Base-by-base conservation (phyloP, 495 filamentous ascomycete species). In the Aspergillus carlsbadensis region DNA sequence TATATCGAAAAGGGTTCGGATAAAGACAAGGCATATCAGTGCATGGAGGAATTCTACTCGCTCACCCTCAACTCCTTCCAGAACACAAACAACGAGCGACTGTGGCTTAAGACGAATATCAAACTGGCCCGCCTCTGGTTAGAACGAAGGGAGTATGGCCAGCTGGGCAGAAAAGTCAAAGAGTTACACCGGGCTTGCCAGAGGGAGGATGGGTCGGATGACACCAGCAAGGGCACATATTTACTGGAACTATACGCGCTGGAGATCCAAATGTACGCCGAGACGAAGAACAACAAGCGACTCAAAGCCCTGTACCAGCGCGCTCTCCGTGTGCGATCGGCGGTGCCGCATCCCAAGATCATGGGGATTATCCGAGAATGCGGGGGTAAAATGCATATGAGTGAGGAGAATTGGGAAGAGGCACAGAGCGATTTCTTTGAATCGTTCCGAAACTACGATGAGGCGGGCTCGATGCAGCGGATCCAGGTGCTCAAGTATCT, bases 371-470 rank as follows among this genome's bases (percentile, higher is more conserved):
- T 98, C 66, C 88, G 95, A 47, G 94, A 98, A 72, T 98, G 94
- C 70, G 95, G 94, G 61, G 94, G 94, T 57, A 98, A 98, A 78
- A 98, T 98, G 94, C 92, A 98, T 72, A 97, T 98, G 95, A 96
- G 90, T 65, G 94, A 98, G 78, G 94, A 98, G 75, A 96, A 96
- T 70, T 98, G 94, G 94, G 90, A 96, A 71, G 89, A 91, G 55
- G 94, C 94, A 5, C 93, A 97, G 67, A 92, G 85, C 60, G 95
- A 96, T 71, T 98, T 98, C 73, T 97, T 96, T 69, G 95, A 98
- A 71, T 93, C 94, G 4, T 98, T 98, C 77, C 89, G 92, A 22
- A 98, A 98, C 74, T 98, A 98, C 73, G 95, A 98, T 69, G 94
- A 98, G 71, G 94, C 94, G 37, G 94, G 94, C 47, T 96, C 92